phyloP scores from a whole-genome alignment of 176 grass and related monocot genomes.

The Cocos nucifera region DNA sequence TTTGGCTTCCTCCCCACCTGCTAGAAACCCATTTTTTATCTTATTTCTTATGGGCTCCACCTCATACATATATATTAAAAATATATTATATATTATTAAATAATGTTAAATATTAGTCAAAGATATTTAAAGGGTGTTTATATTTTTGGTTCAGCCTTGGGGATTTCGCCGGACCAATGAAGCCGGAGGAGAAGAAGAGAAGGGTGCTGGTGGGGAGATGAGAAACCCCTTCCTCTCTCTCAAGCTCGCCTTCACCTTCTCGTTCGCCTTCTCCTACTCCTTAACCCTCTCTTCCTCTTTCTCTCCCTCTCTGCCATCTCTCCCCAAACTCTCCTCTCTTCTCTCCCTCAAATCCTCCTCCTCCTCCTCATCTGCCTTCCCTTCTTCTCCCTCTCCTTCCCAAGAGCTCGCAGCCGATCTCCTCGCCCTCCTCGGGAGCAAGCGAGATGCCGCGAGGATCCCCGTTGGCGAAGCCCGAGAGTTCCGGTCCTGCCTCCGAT shows the following conservation, averaged over 20 bases:
- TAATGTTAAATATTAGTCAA: too few relatives aligned
- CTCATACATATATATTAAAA: too few relatives aligned
- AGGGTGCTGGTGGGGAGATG: too few relatives aligned
- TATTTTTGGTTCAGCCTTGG: too few relatives aligned
- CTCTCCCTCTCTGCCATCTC: constrained; percentile 1
- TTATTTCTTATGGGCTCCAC: too few relatives aligned
- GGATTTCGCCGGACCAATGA: too few relatives aligned
- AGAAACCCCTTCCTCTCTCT: constrained; percentile 20
- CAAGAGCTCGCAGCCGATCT: constrained; percentile 47
- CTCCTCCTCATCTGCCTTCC: not conserved
- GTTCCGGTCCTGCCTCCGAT: constrained; percentile 48
- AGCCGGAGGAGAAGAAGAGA: too few relatives aligned
- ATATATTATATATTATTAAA: too few relatives aligned
- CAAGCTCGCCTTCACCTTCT: constrained; percentile 68
- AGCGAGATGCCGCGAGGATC: not conserved
- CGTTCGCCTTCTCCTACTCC: constrained; percentile 41
- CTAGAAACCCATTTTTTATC: too few relatives aligned
- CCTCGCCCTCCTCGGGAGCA: constrained; percentile 58
- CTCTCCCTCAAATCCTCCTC: constrained; percentile 6
- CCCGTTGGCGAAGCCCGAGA: constrained; percentile 30
- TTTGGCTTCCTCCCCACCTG: too few relatives aligned
- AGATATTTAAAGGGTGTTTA: too few relatives aligned
- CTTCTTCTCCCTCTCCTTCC: constrained; percentile 19
- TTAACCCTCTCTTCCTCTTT: constrained; percentile 32
- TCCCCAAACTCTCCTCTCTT: constrained; percentile 4